Evolutionary conservation across 1,139 yeast species (phyloP).

Genomic region (Kodamaea sp.): DNA sequence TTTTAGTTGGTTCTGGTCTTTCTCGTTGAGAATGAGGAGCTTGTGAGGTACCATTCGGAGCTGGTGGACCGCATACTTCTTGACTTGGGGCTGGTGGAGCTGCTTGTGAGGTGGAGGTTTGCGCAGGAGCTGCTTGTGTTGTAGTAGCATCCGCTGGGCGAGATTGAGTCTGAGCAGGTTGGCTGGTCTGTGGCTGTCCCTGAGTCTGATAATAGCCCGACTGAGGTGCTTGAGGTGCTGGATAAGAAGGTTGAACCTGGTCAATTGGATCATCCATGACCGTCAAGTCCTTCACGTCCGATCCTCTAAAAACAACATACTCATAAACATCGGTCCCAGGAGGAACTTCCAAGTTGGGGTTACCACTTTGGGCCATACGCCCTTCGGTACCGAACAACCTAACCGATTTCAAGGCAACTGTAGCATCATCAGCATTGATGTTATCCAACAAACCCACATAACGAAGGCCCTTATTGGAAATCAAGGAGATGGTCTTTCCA

Average conservation of each 20-base stretch:
- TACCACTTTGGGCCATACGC: constrained; percentile 59
- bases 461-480: constrained; percentile 84
- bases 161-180: constrained; percentile 14
- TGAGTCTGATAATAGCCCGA: constrained; percentile 16
- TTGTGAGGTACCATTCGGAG: not conserved
- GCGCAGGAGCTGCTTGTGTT: constrained; percentile 19
- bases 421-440: constrained; percentile 88
- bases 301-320: constrained; percentile 84
- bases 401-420: constrained; percentile 82
- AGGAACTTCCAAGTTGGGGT: constrained; percentile 70
- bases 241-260: constrained; percentile 44
- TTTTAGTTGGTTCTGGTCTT: constrained; percentile 7
- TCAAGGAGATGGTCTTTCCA: constrained; percentile 88
- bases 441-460: constrained; percentile 86
- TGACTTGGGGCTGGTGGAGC: constrained; percentile 12
- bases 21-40: not conserved
- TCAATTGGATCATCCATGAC: constrained; percentile 72
- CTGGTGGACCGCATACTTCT: too few species aligned
- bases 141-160: constrained; percentile 14
- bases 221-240: constrained; percentile 16
- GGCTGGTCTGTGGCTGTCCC: constrained; percentile 18
- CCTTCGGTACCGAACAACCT: constrained; percentile 94
- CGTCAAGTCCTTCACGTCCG: constrained; percentile 86
- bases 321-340: constrained; percentile 77
- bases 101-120: constrained; percentile 25